phyloP scores from a whole-genome alignment of 2,329 filamentous ascomycete genomes.

The Pseudogymnoascus sp. region DNA sequence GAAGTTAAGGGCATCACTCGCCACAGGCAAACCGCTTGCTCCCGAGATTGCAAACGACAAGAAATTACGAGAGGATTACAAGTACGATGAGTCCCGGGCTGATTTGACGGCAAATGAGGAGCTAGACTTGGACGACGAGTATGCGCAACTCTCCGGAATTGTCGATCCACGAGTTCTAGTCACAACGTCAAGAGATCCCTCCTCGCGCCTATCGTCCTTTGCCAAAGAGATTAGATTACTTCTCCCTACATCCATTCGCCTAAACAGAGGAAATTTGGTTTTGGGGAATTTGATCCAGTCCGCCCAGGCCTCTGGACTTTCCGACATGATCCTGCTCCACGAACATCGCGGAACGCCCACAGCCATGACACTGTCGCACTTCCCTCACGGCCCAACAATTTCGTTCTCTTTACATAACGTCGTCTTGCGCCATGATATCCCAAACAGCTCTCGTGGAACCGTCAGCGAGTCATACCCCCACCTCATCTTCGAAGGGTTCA shows the following conservation, averaged over 20 bases:
- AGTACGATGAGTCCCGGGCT: conserved; percentile 79
- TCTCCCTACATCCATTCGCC: conserved; percentile 74
- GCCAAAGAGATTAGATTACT: conserved; percentile 84
- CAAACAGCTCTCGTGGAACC: conserved; percentile 77
- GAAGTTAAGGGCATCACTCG: conserved; percentile 77
- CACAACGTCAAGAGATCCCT: conserved; percentile 85
- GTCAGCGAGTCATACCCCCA: conserved; percentile 92
- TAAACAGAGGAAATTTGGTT: conserved; percentile 89
- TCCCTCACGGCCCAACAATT: conserved; percentile 81
- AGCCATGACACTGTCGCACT: conserved; percentile 77
- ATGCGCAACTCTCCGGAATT: conserved; percentile 82
- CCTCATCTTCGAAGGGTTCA: conserved; percentile 92
- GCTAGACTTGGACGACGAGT: conserved; percentile 80
- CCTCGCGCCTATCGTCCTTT: conserved; percentile 77
- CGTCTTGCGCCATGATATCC: conserved; percentile 85
- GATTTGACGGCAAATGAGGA: conserved; percentile 62
- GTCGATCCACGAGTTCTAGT: conserved; percentile 84
- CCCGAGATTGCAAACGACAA: conserved; percentile 81
- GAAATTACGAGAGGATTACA: conserved; percentile 75
- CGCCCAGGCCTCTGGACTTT: conserved; percentile 72
- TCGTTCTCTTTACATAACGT: conserved; percentile 91
- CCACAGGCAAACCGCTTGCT: conserved; percentile 80
- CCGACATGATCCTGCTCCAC: conserved; percentile 80
- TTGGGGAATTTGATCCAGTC: conserved; percentile 78
- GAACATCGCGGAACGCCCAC: conserved; percentile 92